These are phyloP conservation scores for Cyberlindnera xylosilytica DNA, from an alignment of 805 yeast species.

Conservation along the genomic window DNA sequence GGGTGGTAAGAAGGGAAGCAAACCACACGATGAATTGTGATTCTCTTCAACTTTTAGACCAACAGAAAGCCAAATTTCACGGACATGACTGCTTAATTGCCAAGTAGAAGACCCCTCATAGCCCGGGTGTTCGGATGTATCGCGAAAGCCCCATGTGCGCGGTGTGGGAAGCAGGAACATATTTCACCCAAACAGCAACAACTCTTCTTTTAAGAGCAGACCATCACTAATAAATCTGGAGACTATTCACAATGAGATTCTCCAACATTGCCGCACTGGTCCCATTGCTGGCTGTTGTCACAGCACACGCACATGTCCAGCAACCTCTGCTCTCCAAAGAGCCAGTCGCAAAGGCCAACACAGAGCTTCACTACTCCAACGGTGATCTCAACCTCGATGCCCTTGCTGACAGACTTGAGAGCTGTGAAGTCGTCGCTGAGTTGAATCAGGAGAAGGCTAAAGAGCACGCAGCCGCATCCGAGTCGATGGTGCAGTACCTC, in stretches of 20 bases:
- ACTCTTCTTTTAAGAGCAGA: no score
- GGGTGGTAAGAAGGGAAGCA: not conserved
- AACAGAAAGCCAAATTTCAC: no score
- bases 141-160: not conserved
- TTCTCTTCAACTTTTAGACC: not conserved
- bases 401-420: conserved; percentile 28
- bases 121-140: not conserved
- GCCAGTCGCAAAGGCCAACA: not conserved
- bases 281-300: not conserved
- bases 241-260: not conserved
- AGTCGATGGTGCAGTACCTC: conserved; percentile 32
- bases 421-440: conserved; percentile 39
- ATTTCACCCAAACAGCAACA: no score
- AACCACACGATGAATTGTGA: conserved; percentile 19
- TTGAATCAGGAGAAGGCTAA: conserved; percentile 33
- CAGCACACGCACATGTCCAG: conserved; percentile 1
- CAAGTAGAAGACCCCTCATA: no score
- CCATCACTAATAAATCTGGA: no score
- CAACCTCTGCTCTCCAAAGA: not conserved
- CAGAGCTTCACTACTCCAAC: conserved; percentile 32
- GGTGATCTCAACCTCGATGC: conserved; percentile 42
- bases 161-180: not conserved
- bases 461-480: conserved; percentile 24
- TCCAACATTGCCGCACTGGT: not conserved
- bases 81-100: no score